Base-by-base conservation (phyloP, 495 filamentous ascomycete species). In the Coniosporium apollinis region DNA sequence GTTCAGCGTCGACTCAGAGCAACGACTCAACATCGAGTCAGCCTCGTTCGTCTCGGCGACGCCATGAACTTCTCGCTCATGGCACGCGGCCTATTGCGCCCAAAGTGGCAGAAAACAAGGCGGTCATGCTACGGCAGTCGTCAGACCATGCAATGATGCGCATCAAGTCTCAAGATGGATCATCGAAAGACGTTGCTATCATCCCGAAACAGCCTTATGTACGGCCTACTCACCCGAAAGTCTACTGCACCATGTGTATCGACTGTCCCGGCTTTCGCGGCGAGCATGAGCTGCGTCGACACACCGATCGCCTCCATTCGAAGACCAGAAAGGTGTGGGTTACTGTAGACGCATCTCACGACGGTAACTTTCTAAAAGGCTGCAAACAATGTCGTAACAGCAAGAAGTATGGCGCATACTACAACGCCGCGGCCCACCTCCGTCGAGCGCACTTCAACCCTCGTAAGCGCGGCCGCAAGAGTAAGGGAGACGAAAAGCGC, bases 371-470 rank as follows among this genome's bases (percentile, higher is more conserved):
- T 31, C 67, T 96, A 4, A 60, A 66, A n/a, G 80, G 77, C 41
- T 97, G 89, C 67, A 93, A 94, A 53, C 72, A 79, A 25, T 97
- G 89, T 42, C 67, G 66, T 7, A 69, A 67, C 17, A 58, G 65
- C 32, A 94, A 94, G 60, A 66, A 63, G 37, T 97, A 97, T 47
- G 79, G 78, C 3, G 82, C 79, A 16, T 92, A 97, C 55, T 94
- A 97, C 51, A 97, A 97, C 45, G 87, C 87, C 1, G 83, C 86
- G 2, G 87, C 86, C 0, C 89, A 94, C 52, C 66, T 97, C 10
- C 72, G 86, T 14, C 73, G 89, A 14, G 81, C 81, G 11, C 89
- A 97, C 51, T 97, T 94, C 64, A 68, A 73, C 38, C 72, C 71
- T 0, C 65, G 66, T 30, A 66, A 70, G 42, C 62, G 65, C n/a